These are phyloP conservation scores for Margaritispora aquatica DNA, from an alignment of 495 filamentous ascomycete species.

Conservation along the genomic window DNA sequence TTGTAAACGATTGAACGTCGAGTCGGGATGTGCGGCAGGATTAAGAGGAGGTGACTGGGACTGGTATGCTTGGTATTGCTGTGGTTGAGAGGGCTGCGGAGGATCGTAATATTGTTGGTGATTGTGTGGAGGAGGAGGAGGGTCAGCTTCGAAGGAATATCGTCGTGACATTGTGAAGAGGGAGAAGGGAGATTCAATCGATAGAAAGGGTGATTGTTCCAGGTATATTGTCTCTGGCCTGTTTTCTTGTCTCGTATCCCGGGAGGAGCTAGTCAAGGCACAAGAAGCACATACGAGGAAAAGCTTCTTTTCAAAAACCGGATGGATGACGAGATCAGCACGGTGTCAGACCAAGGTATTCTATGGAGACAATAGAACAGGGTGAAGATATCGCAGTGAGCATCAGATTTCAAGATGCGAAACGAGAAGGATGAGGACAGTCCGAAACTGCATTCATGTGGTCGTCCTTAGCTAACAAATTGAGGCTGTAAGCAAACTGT, in stretches of 20 bases:
- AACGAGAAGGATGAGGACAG: background rate
- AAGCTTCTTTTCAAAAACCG: background rate
- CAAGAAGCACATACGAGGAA: background rate
- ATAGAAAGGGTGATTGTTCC: background rate
- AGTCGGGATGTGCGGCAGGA: constrained; percentile 37
- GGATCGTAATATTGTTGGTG: background rate
- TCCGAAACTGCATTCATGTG: background rate
- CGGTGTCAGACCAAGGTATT: background rate
- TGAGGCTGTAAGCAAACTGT: background rate
- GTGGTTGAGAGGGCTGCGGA: constrained; percentile 14
- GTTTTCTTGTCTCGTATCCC: background rate
- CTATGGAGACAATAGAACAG: background rate
- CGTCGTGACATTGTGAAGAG: background rate
- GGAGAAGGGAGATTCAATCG: background rate
- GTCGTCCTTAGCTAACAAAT: background rate
- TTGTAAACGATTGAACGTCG: constrained; percentile 34
- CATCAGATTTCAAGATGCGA: background rate
- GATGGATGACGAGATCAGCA: background rate
- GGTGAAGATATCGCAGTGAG: background rate
- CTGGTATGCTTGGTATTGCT: constrained; percentile 8
- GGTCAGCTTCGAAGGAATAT: background rate
- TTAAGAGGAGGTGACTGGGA: constrained; percentile 15
- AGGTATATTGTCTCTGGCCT: background rate
- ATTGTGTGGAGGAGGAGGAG: background rate
- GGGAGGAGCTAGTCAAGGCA: background rate